Percentiles rank a stretch among this genome's conserved stretches.
phyloP scores from a whole-genome alignment of 257 asterid genomes.

The Eustoma russellianum region DNA sequence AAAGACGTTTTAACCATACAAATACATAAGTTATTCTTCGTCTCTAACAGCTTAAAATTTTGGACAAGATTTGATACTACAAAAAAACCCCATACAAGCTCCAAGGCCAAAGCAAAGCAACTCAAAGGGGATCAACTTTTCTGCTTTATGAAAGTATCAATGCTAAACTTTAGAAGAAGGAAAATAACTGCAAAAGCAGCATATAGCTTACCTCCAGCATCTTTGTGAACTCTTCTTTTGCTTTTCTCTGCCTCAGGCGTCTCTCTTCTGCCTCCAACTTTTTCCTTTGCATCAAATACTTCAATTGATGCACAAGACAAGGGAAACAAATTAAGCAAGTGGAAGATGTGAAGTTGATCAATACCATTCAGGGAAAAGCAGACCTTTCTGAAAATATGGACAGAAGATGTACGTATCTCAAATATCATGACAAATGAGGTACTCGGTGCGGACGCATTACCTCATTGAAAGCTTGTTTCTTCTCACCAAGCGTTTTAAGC shows the following conservation, averaged over 20 bases:
- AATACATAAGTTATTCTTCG: too few relatives aligned
- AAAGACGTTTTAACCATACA: too few relatives aligned
- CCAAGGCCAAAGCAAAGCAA: background rate
- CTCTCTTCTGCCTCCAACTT: slow-evolving; percentile 94
- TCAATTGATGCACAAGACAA: slow-evolving; percentile 2
- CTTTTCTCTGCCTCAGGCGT: slow-evolving; percentile 82
- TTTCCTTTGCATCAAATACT: slow-evolving; percentile 98
- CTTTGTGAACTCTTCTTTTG: slow-evolving; percentile 86
- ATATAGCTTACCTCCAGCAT: slow-evolving; percentile 82
- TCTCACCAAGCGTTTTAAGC: slow-evolving; percentile 91
- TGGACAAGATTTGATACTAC: too few relatives aligned
- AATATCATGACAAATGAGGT: background rate
- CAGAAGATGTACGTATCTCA: background rate
- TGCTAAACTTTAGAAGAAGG: too few relatives aligned
- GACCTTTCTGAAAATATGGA: slow-evolving; percentile 3
- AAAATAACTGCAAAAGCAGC: background rate
- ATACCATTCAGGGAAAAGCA: background rate
- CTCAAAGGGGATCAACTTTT: background rate
- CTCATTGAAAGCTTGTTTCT: slow-evolving; percentile 98
- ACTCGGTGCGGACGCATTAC: slow-evolving; percentile 19
- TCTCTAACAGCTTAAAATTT: too few relatives aligned
- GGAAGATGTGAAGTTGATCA: slow-evolving; percentile 3
- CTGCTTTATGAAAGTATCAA: too few relatives aligned
- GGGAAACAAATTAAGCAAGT: slow-evolving; percentile 7
- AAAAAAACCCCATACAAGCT: background rate